Conservation (phyloP, 768 basidiomycete genomes). For the Pisolithus tinctorius region DNA sequence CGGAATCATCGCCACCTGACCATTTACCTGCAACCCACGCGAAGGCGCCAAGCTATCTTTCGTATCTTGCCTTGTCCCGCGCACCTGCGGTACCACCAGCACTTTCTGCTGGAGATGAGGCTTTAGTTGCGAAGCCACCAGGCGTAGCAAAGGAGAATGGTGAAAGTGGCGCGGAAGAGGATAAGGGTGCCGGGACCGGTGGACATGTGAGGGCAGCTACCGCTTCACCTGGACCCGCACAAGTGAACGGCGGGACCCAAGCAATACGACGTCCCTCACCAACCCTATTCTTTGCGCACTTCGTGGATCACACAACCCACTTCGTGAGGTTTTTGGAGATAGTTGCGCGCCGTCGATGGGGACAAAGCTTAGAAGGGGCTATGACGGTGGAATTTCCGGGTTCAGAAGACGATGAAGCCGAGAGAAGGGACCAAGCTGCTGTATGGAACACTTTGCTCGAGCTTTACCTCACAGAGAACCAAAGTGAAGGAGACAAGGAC, state of each 20-base stretch:
- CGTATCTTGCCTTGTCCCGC: slow-evolving; percentile 72
- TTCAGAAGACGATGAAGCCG: slow-evolving; percentile 40
- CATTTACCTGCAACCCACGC: slow-evolving; percentile 15
- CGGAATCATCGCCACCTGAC: slow-evolving; percentile 27
- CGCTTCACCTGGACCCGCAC: slow-evolving; percentile 3
- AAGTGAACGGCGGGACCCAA: slow-evolving; percentile 10
- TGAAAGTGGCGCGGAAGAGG: slow-evolving; percentile 12
- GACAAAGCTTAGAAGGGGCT: slow-evolving; percentile 51
- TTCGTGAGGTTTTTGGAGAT: slow-evolving; percentile 88
- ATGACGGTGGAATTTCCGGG: slow-evolving; percentile 10
- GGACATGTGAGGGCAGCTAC: slow-evolving; percentile 25
- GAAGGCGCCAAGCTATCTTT: slow-evolving; percentile 59
- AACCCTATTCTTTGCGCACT: slow-evolving; percentile 85
- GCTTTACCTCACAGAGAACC: slow-evolving; percentile 62
- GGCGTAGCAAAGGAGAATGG: slow-evolving; percentile 9
- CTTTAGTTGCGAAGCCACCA: not conserved
- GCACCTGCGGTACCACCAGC: slow-evolving; percentile 38
- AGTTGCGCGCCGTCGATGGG: slow-evolving; percentile 75
- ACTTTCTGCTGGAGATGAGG: slow-evolving; percentile 27
- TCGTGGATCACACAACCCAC: slow-evolving; percentile 79
- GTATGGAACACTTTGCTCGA: slow-evolving; percentile 97
- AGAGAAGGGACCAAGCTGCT: slow-evolving; percentile 66
- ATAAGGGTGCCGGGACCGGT: slow-evolving; percentile 8
- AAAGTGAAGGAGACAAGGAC: slow-evolving; percentile 21
- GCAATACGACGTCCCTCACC: slow-evolving; percentile 63